Evolutionary conservation across 768 basidiomycete species (phyloP), one percentile per base, ranked within the genome.

Genomic region (Saitozyma sp.): DNA sequence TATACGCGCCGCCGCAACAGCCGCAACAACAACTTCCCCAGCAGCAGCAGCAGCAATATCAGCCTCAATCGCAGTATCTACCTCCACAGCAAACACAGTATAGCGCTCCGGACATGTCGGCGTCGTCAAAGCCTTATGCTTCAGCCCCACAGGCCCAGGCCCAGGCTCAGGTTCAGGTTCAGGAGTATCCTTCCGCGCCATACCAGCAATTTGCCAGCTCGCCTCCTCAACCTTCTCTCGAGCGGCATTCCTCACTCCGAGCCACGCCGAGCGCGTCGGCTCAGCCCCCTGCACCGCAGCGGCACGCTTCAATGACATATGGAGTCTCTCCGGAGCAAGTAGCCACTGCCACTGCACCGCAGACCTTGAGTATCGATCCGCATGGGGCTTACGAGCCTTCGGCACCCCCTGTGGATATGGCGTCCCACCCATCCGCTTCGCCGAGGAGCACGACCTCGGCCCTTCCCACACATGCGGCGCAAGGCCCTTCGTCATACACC

Each of bases 11-110:
- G 39, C 69, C 67, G 11, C 62, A 59, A 40, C 73, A 76, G 19
- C 68, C 70, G 29, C 77, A 74, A 29, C 68, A 73, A 39, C 66
- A 75, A 14, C 65, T 68, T 58, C 69, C 19, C 50, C 68, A 55
- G n/a, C 54, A 48, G 56, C 69, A 48, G 56, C 69, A 64, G 19
- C 61, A 54, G 19, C n/a, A 54, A 9, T 37, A 59, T n/a, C 43
- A 55, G 9, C 29, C 37, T 10, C 42, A 46, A 41, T 20, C 63
- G 0, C 41, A 38, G 8, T 42, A 19, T 3, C 51, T 46, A 17
- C 42, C 42, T 8, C 43, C 16, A 20, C 59, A 53, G 6, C 54
- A 59, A 38, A 53, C 37, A 4, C 59, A 49, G 38, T 45, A 54
- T 9, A 16, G 45, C 38, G 6, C 50, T 54, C 48, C 50, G 16